Evolutionary conservation across 148 eudicot species (phyloP), one percentile per base, ranked within the genome.

Genomic region (Dysphania ambrosioides): DNA sequence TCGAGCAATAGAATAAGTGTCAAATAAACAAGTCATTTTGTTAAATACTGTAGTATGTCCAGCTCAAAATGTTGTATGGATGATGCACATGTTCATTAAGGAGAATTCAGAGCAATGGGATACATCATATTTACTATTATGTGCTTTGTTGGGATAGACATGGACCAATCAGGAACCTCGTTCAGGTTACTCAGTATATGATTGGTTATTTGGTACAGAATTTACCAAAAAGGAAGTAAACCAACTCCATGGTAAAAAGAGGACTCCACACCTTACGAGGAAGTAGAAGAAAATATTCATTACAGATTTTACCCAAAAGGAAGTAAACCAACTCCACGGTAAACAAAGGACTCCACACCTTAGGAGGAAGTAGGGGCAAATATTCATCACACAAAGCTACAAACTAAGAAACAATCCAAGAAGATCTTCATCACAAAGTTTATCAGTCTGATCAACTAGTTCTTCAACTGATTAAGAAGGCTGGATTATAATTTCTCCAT

Each of bases 1-100:
- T 67, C 53, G 53, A 77, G 69, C 47, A 76, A 34, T 32, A 81
- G 67, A 78, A 68, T 66, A 41, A 34, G 66, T 27, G 62, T 74
- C 34, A 70, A 60, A 13, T 49, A 10, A 41, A 32, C 47, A 72
- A 15, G 23, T 47, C 23, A 56, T 66, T 60, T 63, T 23, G 15
- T 53, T 35, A 23, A 51, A 60, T 30, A 4, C 8, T 64, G 26
- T 42, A 64, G 26, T 16, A 35, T 21, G 8, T 35, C 7, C 42
- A 64, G 21, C 1, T 64, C 41, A 64, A 64, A 5, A 64, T 32
- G 27, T 57, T 7, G 29, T 26, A 58, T 58, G 30, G 8, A 58
- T 58, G 31, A 34, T 31, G 10, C 19, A 32, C 10, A 60, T 29
- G 2, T 6, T 60, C 30, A 21, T 21, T 18, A 32, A 6, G 24